phyloP scores from a whole-genome alignment of 2,329 filamentous ascomycete species.

The Penicillium brasilianum region DNA sequence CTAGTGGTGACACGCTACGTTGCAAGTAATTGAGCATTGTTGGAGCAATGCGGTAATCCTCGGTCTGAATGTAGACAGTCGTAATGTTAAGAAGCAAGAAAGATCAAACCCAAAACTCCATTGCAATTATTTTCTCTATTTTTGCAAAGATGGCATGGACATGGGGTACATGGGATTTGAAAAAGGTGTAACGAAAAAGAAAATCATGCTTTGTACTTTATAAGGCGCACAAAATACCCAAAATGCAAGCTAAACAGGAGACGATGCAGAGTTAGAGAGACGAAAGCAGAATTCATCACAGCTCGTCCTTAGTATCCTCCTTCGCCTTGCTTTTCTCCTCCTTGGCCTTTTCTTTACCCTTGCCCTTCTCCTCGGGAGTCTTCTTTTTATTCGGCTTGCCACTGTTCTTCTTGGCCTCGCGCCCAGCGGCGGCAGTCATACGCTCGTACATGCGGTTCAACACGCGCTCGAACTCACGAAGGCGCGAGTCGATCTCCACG shows the following conservation, averaged over 20 bases:
- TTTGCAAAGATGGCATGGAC: constrained; percentile 18
- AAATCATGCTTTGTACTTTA: constrained; percentile 24
- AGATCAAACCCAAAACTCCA: constrained; percentile 19
- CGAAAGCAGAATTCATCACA: constrained; percentile 27
- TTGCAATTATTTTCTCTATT: constrained; percentile 28
- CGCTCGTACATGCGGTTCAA: constrained; percentile 45
- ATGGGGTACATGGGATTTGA: constrained; percentile 27
- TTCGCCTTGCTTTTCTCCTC: constrained; percentile 33
- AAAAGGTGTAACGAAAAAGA: constrained; percentile 11
- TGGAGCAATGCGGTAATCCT: no score
- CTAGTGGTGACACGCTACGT: background rate
- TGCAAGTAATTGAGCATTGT: background rate
- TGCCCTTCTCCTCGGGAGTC: constrained; percentile 33
- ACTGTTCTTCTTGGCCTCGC: constrained; percentile 33
- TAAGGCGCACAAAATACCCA: background rate
- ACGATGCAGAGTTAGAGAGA: constrained; percentile 1
- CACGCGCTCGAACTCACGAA: constrained; percentile 68
- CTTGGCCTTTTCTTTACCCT: constrained; percentile 28
- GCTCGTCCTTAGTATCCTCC: constrained; percentile 41
- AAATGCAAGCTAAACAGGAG: constrained; percentile 17
- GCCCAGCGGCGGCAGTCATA: constrained; percentile 52
- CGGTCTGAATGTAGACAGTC: background rate
- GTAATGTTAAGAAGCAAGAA: no score
- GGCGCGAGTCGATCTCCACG: constrained; percentile 72
- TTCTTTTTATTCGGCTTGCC: constrained; percentile 35